Evolutionary conservation across 2,329 filamentous ascomycete genomes (phyloP), one percentile per base, ranked within the genome.

Genomic region (Cryoendolithus antarcticus): DNA sequence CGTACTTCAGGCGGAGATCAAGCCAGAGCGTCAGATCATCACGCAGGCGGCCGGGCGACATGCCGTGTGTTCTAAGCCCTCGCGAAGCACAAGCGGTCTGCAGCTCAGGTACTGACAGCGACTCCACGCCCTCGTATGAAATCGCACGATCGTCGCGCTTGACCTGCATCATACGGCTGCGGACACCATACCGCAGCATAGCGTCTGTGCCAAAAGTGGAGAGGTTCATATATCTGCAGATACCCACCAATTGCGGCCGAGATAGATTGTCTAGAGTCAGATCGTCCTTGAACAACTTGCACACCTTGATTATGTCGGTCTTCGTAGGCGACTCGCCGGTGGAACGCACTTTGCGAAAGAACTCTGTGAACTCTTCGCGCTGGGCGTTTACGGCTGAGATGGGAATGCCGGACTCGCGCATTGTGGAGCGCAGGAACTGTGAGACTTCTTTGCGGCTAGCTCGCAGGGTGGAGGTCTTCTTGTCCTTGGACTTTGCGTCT

Each of bases 241-340:
- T 98, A 41, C 83, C 93, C 24, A 98, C 89, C 37, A 98, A 71
- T 64, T 98, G 91, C 10, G 91, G 91, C 46, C 91, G 76, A 11
- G 88, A 95, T 48, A 98, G 68, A 64, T 98, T 98, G 75, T 98
- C 91, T 27, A 98, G 72, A 0, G 91, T 98, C 54, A 98, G 61
- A 61, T 98, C 91, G 59, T 98, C 91, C 62, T 91, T 93, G 76
- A 98, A 98, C 48, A 93, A 82, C 72, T 95, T 93, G 77, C 91
- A 96, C 47, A 98, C 89, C 65, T 91, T 94, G 70, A 98, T 93
- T 46, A 98, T 86, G 58, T 98, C 91, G 49, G 88, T 75, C 39
- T 79, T 75, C 4, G 84, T 91, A 1, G 91, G 91, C 34, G 81
- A 72, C 67, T 96, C 89, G 47, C 89, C 91, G 1, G 89, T 95